Base-by-base conservation (phyloP, 192 early-diverging fungal genomes). In the Coemansia sp. region DNA sequence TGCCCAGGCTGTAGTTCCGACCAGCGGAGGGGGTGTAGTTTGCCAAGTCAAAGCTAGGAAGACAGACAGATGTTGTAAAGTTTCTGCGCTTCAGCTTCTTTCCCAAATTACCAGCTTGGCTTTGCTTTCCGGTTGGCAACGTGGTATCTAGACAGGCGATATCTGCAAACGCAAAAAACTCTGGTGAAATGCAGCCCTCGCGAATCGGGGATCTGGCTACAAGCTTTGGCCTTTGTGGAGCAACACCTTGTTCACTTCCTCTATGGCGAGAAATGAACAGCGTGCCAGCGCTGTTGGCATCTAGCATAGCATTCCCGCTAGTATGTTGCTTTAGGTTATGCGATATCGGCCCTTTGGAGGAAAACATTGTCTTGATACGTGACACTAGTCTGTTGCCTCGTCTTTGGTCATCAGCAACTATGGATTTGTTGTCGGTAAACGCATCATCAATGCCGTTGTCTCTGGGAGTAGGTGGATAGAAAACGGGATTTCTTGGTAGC, bases 401-500 rank as follows among this genome's bases (percentile, higher is more conserved):
- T 26, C 58, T 65, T 6, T 65, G 62, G 32, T 66, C 62, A 9
- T 16, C 48, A 12, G 47, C 23, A 8, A 11, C 63, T 9, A 65
- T 21, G 9, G 54, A 41, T 54, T 64, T 41, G 47, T 3, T 48
- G 57, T 59, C 39, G 12, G 11, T 15, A 41, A 59, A 59, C 11
- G 39, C n/a, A 41, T n/a, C 13, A 3, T 26, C 26, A 11, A 23
- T 59, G 12, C 0, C 66, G 21, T 63, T 38, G 37, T 66, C 47
- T 32, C 64, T 70, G 12, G 71, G 47, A 0, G 74, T 82, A 4
- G 79, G 79, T 16, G 79, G 79, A 59, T 82, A 76, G 48, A 82
- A 82, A 10, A 82, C 79, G 11, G 79, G 79, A 41, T 82, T 76
- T n/a, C 61, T 72, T 48, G 79, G 74, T 0, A 82, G 58, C 57